Conservation (phyloP, 805 yeast genomes). For the Candida suzukii region DNA sequence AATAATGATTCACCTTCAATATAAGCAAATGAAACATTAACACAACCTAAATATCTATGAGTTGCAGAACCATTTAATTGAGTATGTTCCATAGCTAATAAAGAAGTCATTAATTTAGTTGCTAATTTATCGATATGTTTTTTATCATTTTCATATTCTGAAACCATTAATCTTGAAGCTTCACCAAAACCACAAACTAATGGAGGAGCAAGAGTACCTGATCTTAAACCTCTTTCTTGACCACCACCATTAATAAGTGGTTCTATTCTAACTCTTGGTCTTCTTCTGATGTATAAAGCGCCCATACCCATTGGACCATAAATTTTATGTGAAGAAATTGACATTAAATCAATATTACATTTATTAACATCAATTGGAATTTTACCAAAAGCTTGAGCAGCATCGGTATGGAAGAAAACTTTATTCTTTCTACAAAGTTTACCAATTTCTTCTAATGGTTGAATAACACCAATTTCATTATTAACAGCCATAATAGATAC, state of each 20-base stretch:
- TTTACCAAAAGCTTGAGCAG: slow-evolving; percentile 96
- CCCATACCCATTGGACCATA: slow-evolving; percentile 99
- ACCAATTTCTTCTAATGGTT: slow-evolving; percentile 94
- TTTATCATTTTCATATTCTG: slow-evolving; percentile 69
- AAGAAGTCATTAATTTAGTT: slow-evolving; percentile 60
- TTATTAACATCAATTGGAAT: slow-evolving; percentile 88
- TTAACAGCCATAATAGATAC: slow-evolving; percentile 96
- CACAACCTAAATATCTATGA: slow-evolving; percentile 86
- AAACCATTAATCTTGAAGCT: slow-evolving; percentile 78
- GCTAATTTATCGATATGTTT: slow-evolving; percentile 67
- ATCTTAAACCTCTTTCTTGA: slow-evolving; percentile 95
- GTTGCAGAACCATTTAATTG: slow-evolving; percentile 78
- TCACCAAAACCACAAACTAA: slow-evolving; percentile 94
- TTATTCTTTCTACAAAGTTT: slow-evolving; percentile 76
- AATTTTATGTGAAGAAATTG: slow-evolving; percentile 92
- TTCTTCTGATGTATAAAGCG: slow-evolving; percentile 90
- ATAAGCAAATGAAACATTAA: slow-evolving; percentile 93
- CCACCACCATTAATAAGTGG: slow-evolving; percentile 98
- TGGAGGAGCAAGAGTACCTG: slow-evolving; percentile 98
- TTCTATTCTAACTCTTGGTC: slow-evolving; percentile 96
- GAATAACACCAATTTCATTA: slow-evolving; percentile 96
- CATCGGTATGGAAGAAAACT: slow-evolving; percentile 95
- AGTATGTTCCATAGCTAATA: slow-evolving; percentile 81
- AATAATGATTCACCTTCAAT: slow-evolving; percentile 96
- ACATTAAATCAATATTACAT: slow-evolving; percentile 86